A percentile compares a stretch with the other conserved stretches of the same genome.
Evolutionary conservation across 1,284 basidiomycete genomes (phyloP).

Genomic region (Apiotrichum veenhuisii): DNA sequence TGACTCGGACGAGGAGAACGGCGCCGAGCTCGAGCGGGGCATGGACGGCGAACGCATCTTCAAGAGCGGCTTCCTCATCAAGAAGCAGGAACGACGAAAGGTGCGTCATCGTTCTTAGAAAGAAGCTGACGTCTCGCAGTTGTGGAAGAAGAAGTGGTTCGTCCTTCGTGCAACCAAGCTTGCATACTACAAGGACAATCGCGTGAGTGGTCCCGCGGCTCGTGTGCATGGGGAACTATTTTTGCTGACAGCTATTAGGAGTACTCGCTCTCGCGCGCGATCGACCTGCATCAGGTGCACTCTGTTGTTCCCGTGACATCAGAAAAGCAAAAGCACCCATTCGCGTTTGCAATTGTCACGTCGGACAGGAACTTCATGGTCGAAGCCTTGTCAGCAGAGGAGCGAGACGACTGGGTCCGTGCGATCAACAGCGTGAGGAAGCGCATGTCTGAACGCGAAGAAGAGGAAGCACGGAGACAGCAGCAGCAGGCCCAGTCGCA

Average conservation of each 20-base stretch:
- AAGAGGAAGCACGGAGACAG: slow-evolving; percentile 24
- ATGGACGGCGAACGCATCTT: slow-evolving; percentile 72
- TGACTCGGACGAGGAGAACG: slow-evolving; percentile 60
- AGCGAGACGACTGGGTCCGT: slow-evolving; percentile 79
- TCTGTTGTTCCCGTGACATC: slow-evolving; percentile 74
- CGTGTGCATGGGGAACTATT: not conserved
- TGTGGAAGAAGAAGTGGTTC: slow-evolving; percentile 98
- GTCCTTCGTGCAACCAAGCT: slow-evolving; percentile 86
- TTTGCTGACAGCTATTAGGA: slow-evolving; percentile 52
- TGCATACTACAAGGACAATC: slow-evolving; percentile 93
- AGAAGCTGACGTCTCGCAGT: slow-evolving; percentile 1
- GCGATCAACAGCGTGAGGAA: slow-evolving; percentile 75
- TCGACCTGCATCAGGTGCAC: slow-evolving; percentile 85
- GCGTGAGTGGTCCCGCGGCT: slow-evolving; percentile 39
- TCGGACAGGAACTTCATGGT: slow-evolving; percentile 90
- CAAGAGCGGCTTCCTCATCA: slow-evolving; percentile 87
- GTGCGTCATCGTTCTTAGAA: slow-evolving; percentile 52
- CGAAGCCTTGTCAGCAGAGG: slow-evolving; percentile 66
- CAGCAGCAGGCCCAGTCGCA: slow-evolving; percentile 3
- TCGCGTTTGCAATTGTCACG: slow-evolving; percentile 90
- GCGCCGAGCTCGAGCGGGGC: slow-evolving; percentile 55
- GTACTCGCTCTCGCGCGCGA: slow-evolving; percentile 83
- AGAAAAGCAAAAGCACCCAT: slow-evolving; percentile 76
- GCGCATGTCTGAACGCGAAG: slow-evolving; percentile 54
- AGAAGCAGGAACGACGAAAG: slow-evolving; percentile 96